phyloP scores from a whole-genome alignment of 1,284 basidiomycete species.

The Polyporus tsugae region DNA sequence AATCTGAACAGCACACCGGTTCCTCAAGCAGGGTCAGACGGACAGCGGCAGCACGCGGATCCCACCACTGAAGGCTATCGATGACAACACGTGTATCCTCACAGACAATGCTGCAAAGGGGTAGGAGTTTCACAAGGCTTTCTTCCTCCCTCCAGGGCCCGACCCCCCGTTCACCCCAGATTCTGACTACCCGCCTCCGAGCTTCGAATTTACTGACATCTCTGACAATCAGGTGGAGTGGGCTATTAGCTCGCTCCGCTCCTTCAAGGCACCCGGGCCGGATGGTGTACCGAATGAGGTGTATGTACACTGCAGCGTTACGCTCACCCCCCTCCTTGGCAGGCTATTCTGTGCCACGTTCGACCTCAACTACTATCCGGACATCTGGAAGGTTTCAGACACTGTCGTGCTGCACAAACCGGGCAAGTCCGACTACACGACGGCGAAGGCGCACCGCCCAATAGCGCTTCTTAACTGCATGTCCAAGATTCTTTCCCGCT shows the following conservation, averaged over 20 bases:
- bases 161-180: slow-evolving; percentile 13
- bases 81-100: not conserved
- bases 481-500: slow-evolving; percentile 44
- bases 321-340: slow-evolving; percentile 39
- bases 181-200: slow-evolving; percentile 35
- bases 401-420: slow-evolving; percentile 51
- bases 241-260: slow-evolving; percentile 25
- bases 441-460: slow-evolving; percentile 47
- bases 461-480: slow-evolving; percentile 49
- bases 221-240: slow-evolving; percentile 33
- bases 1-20: slow-evolving; percentile 46
- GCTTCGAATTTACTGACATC: slow-evolving; percentile 34
- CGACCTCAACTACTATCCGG: slow-evolving; percentile 39
- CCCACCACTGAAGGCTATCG: slow-evolving; percentile 33
- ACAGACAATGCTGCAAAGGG: slow-evolving; percentile 41
- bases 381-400: slow-evolving; percentile 41
- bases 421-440: slow-evolving; percentile 45
- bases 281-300: slow-evolving; percentile 48
- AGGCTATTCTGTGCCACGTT: slow-evolving; percentile 43
- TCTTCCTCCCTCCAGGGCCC: slow-evolving; percentile 42
- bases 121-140: slow-evolving; percentile 36
- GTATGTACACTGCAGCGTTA: slow-evolving; percentile 36
- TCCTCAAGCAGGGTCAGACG: slow-evolving; percentile 41
- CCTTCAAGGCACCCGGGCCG: slow-evolving; percentile 48
- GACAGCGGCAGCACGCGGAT: slow-evolving; percentile 42